These are phyloP conservation scores for Geum urbanum DNA, from an alignment of 306 rosid species.

Conservation along the genomic window DNA sequence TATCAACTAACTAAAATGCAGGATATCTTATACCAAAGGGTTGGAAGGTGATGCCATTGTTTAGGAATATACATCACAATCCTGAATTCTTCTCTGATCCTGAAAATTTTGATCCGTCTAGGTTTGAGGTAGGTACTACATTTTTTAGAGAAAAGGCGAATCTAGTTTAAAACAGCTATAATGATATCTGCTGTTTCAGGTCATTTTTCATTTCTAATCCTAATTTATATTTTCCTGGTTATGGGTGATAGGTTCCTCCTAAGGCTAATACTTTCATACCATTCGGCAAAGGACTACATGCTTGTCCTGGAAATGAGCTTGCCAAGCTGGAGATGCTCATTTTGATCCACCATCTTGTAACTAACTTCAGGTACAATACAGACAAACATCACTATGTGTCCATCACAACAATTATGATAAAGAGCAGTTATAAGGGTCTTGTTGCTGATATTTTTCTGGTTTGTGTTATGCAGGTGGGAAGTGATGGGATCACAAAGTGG, in stretches of 20 bases:
- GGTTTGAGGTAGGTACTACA: slow-evolving; percentile 63
- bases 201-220: neutral
- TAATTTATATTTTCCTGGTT: neutral
- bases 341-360: slow-evolving; percentile 65
- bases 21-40: slow-evolving; percentile 94
- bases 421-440: neutral
- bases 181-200: neutral
- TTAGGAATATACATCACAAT: slow-evolving; percentile 86
- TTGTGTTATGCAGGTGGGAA: slow-evolving; percentile 66
- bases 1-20: slow-evolving; percentile 14
- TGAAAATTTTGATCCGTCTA: slow-evolving; percentile 75
- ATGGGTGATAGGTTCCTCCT: slow-evolving; percentile 47
- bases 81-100: slow-evolving; percentile 69
- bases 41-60: slow-evolving; percentile 98
- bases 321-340: slow-evolving; percentile 77
- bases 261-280: slow-evolving; percentile 79
- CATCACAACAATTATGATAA: neutral
- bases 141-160: neutral
- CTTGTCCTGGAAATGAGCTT: slow-evolving; percentile 91
- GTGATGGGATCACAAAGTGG: slow-evolving; percentile 58
- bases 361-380: slow-evolving; percentile 53
- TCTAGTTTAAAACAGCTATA: neutral
- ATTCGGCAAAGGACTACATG: slow-evolving; percentile 82
- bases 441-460: neutral
- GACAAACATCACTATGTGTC: neutral